A percentile compares a stretch with the other conserved stretches of the same genome.
Conservation (phyloP, 2,329 filamentous ascomycete species). For the Cercospora berteroae region DNA sequence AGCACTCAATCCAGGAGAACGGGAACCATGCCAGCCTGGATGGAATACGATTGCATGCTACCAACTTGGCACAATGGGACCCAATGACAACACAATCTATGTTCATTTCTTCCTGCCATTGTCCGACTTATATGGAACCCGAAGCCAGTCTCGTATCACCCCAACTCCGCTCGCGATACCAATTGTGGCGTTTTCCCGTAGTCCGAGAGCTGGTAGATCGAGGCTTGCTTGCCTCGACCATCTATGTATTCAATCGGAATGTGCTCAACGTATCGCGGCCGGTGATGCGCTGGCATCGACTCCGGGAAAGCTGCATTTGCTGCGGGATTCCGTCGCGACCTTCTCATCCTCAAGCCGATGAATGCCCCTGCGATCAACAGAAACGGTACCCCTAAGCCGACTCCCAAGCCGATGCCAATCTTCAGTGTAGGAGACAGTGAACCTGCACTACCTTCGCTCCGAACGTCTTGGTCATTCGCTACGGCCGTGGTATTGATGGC, state of each 20-base stretch:
- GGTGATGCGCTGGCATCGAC: neutral
- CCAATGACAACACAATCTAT: neutral
- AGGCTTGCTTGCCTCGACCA: neutral
- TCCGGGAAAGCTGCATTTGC: neutral
- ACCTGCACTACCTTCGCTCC: neutral
- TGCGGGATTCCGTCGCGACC: neutral
- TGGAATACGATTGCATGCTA: neutral
- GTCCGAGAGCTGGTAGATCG: neutral
- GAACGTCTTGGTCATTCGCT: neutral
- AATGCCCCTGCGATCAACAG: neutral
- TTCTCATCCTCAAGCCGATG: neutral
- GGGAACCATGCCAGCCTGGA: neutral
- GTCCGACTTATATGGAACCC: neutral
- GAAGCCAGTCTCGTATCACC: neutral
- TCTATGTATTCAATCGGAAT: neutral
- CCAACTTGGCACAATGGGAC: neutral
- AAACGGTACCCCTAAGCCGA: neutral
- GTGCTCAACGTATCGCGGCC: neutral
- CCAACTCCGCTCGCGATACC: neutral
- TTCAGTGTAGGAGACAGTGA: neutral
- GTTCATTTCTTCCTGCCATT: neutral
- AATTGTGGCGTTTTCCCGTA: neutral
- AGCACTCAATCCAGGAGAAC: neutral
- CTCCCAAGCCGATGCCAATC: slow-evolving; percentile 2
- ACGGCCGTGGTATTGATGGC: neutral